phyloP scores from a whole-genome alignment of 2,329 filamentous ascomycete genomes.

The Botrytis sinoallii region DNA sequence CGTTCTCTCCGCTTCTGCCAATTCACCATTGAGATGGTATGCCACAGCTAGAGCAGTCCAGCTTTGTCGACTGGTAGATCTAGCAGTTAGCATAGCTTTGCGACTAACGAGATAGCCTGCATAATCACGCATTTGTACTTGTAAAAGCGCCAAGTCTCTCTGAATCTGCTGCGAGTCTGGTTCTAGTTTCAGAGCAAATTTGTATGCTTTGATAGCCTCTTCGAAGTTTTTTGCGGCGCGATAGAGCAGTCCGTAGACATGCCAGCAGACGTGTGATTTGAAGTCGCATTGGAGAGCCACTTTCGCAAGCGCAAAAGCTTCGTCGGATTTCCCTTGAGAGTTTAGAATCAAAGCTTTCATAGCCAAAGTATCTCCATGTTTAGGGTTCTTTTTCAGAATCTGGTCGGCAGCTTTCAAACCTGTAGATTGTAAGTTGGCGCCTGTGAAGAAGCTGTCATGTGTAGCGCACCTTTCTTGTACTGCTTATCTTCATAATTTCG shows the following conservation, averaged over 20 bases:
- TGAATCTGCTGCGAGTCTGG: conserved; percentile 95
- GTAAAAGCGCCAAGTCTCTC: conserved; percentile 85
- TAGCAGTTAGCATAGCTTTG: conserved; percentile 79
- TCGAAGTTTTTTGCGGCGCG: conserved; percentile 96
- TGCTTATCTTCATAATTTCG: conserved; percentile 98
- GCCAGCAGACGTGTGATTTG: conserved; percentile 99
- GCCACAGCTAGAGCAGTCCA: conserved; percentile 98
- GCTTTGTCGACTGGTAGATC: conserved; percentile 79
- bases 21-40: conserved; percentile 83
- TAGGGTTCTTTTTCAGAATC: conserved; percentile 90
- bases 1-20: conserved; percentile 83
- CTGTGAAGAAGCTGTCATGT: conserved; percentile 15
- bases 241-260: conserved; percentile 94
- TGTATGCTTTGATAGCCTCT: conserved; percentile 98
- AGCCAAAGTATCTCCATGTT: conserved; percentile 95
- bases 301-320: conserved; percentile 92
- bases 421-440: conserved; percentile 30
- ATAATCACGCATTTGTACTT: conserved; percentile 96
- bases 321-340: conserved; percentile 84
- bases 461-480: conserved; percentile 73
- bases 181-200: conserved; percentile 87
- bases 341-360: conserved; percentile 99
- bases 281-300: conserved; percentile 91
- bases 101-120: conserved; percentile 89
- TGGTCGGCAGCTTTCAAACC: conserved; percentile 95